Conservation (phyloP, 768 basidiomycete species). For the Tulasnella sp. region DNA sequence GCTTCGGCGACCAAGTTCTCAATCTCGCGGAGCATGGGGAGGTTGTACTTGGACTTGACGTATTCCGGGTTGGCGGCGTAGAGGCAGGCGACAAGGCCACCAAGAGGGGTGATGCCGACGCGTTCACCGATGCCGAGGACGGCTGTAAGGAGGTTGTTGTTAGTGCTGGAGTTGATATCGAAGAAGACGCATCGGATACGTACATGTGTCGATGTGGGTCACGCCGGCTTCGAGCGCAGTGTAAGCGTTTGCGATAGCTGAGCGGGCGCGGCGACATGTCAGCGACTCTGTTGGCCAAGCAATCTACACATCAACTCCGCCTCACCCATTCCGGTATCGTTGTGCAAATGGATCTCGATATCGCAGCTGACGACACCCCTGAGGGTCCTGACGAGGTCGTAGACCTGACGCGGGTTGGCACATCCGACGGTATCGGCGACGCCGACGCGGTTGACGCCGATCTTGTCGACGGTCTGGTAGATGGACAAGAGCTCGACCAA, state of each 20-base stretch:
- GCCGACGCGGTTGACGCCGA: constrained; percentile 96
- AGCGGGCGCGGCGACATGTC: background rate
- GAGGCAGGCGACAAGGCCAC: constrained; percentile 91
- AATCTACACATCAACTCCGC: constrained; percentile 33
- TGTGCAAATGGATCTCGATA: constrained; percentile 96
- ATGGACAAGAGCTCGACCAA: constrained; percentile 96
- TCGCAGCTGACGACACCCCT: constrained; percentile 95
- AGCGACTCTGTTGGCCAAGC: background rate
- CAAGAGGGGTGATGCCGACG: constrained; percentile 96
- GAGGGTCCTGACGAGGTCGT: constrained; percentile 92
- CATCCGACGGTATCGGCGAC: constrained; percentile 99
- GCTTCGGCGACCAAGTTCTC: constrained; percentile 99
- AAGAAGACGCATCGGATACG: constrained; percentile 21
- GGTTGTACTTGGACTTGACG: constrained; percentile 99
- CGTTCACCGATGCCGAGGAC: constrained; percentile 97
- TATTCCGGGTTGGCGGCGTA: constrained; percentile 97
- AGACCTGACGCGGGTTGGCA: constrained; percentile 96
- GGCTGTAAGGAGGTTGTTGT: constrained; percentile 33
- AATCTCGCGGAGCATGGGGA: constrained; percentile 92
- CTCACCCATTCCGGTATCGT: constrained; percentile 85
- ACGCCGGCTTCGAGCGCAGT: constrained; percentile 97
- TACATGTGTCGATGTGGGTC: constrained; percentile 96
- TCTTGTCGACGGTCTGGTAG: constrained; percentile 99
- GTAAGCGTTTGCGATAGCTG: constrained; percentile 97
- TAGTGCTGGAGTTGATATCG: constrained; percentile 5